Conservation (phyloP, 257 asterid species). For the Nicotiana undulata region DNA sequence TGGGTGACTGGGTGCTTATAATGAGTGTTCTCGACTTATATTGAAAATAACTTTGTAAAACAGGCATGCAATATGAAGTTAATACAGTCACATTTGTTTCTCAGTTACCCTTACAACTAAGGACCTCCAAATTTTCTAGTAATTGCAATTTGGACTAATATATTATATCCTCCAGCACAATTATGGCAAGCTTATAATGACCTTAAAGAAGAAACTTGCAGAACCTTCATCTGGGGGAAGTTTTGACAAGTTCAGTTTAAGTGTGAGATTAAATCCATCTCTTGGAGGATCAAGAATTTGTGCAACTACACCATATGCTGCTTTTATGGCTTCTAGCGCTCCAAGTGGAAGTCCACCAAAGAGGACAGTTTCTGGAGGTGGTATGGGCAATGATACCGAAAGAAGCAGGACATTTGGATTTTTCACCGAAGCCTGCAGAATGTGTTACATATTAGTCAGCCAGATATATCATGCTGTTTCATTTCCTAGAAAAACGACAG, state of each 20-base stretch:
- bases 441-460: not conserved
- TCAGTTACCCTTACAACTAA: not conserved
- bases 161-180: slow-evolving; percentile 22
- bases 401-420: slow-evolving; percentile 66
- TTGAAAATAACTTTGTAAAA: not conserved
- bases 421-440: slow-evolving; percentile 68
- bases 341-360: slow-evolving; percentile 87
- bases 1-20: not conserved
- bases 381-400: slow-evolving; percentile 73
- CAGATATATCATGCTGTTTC: not conserved
- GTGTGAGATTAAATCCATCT: slow-evolving; percentile 91
- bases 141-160: slow-evolving; percentile 2
- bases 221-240: slow-evolving; percentile 97
- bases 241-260: slow-evolving; percentile 85
- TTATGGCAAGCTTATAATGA: slow-evolving; percentile 41
- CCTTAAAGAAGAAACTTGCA: slow-evolving; percentile 61
- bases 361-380: slow-evolving; percentile 83
- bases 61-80: not conserved
- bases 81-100: not conserved
- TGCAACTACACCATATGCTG: slow-evolving; percentile 68
- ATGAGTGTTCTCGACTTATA: not conserved
- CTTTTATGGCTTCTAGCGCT: slow-evolving; percentile 88
- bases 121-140: not conserved
- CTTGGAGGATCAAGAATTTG: slow-evolving; percentile 98
- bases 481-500: not conserved